Conservation (phyloP, 345 rosid species). For the Dovyalis caffra region DNA sequence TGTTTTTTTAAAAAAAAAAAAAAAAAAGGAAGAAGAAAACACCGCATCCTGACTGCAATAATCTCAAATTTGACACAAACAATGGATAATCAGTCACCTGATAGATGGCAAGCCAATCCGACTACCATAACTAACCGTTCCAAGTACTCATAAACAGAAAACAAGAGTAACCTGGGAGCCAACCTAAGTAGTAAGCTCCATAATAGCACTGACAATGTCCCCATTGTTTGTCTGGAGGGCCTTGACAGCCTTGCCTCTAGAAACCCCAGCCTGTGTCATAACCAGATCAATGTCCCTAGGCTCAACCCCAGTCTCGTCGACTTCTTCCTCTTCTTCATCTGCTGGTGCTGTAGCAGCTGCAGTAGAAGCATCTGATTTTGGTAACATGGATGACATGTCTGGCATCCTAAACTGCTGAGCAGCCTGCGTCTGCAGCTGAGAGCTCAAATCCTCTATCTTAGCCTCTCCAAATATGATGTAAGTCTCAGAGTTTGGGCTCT, state of each 20-base stretch:
- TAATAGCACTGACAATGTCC: slow-evolving; percentile 91
- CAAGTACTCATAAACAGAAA: not conserved
- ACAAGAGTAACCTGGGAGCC: slow-evolving; percentile 1
- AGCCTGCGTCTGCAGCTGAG: slow-evolving; percentile 88
- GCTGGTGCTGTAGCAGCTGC: slow-evolving; percentile 29
- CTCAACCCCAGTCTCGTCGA: slow-evolving; percentile 76
- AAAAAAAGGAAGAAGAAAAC: too few species aligned
- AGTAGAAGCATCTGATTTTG: slow-evolving; percentile 53
- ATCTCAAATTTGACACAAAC: not conserved
- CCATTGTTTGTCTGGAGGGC: slow-evolving; percentile 71
- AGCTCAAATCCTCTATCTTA: slow-evolving; percentile 88
- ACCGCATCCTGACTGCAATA: not conserved
- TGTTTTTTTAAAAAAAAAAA: not conserved
- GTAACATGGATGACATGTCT: slow-evolving; percentile 51
- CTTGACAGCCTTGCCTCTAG: slow-evolving; percentile 69
- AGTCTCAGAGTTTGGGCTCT: slow-evolving; percentile 84
- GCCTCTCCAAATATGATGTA: slow-evolving; percentile 89
- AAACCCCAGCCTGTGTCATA: slow-evolving; percentile 82
- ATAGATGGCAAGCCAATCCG: not conserved
- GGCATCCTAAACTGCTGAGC: slow-evolving; percentile 91
- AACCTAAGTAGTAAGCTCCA: slow-evolving; percentile 74
- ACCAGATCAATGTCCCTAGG: slow-evolving; percentile 78
- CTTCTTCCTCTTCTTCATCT: slow-evolving; percentile 78
- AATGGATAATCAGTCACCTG: not conserved
- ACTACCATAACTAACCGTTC: not conserved